Percentiles rank a stretch among this genome's conserved stretches.
These are phyloP conservation scores for Cladosporium colombiae DNA, from an alignment of 2,329 filamentous ascomycete genomes.

Conservation along the genomic window DNA sequence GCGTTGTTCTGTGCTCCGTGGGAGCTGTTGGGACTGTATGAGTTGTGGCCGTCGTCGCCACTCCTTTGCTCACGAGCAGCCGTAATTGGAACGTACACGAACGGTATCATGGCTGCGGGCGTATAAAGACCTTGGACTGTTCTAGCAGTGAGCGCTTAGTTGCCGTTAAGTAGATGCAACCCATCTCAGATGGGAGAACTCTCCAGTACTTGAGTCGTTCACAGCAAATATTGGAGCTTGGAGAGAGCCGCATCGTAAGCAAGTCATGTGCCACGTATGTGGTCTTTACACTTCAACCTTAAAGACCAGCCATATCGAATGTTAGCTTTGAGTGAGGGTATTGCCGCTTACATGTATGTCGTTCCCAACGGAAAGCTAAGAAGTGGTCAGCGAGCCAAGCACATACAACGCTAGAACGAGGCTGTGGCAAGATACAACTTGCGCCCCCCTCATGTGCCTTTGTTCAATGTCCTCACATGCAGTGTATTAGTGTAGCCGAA, in stretches of 20 bases:
- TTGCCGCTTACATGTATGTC: not conserved
- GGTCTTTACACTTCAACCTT: not conserved
- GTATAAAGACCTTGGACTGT: not conserved
- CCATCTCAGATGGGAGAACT: not conserved
- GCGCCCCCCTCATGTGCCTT: not conserved
- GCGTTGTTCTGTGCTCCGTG: not conserved
- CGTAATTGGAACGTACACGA: not conserved
- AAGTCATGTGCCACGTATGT: not conserved
- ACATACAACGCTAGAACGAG: not conserved
- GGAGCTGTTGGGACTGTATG: not conserved
- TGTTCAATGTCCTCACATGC: not conserved
- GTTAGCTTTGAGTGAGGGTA: not conserved
- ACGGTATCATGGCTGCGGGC: not conserved
- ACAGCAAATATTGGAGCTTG: not conserved
- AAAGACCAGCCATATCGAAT: not conserved
- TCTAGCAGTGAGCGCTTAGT: not conserved
- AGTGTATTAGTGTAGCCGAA: not conserved
- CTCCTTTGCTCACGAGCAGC: not conserved
- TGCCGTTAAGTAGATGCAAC: not conserved
- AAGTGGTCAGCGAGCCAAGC: not conserved
- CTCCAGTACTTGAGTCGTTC: not conserved
- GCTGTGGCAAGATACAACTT: not conserved
- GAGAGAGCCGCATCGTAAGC: not conserved
- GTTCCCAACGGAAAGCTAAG: not conserved
- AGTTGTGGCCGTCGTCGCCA: not conserved